These are phyloP conservation scores for Hygrocybe punicea DNA, from an alignment of 768 basidiomycete genomes.

Conservation along the genomic window DNA sequence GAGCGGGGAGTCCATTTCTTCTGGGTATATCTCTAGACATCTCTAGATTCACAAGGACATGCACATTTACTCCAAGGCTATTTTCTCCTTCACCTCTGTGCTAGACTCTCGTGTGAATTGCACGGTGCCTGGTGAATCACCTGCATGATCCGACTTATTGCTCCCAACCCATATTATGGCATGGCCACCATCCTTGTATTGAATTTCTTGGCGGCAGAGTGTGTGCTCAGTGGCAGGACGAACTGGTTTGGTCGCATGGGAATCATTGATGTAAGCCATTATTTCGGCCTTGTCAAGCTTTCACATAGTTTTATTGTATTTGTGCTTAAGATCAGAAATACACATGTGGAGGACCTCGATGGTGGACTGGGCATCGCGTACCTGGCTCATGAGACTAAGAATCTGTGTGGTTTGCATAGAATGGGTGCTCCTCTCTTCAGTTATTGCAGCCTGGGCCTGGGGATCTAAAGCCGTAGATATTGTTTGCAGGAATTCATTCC, in stretches of 20 bases:
- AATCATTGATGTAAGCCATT: neutral
- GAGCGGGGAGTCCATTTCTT: no score
- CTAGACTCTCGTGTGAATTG: neutral
- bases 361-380: neutral
- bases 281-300: neutral
- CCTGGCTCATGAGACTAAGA: neutral
- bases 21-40: no score
- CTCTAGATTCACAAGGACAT: no score
- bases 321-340: neutral
- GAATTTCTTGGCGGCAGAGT: constrained; percentile 8
- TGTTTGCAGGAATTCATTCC: neutral
- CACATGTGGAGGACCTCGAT: neutral
- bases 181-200: constrained; percentile 9
- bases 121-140: constrained; percentile 7
- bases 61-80: no score
- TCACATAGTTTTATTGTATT: neutral
- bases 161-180: constrained; percentile 6
- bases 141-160: constrained; percentile 5
- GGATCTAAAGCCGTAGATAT: neutral
- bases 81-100: neutral
- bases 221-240: neutral
- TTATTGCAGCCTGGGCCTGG: neutral
- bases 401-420: neutral
- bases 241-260: neutral
- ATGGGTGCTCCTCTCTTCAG: neutral